A percentile compares a stretch with the other conserved stretches of the same genome.
Evolutionary conservation across 1,139 yeast genomes (phyloP).

Genomic region (Lodderomyces margitis): DNA sequence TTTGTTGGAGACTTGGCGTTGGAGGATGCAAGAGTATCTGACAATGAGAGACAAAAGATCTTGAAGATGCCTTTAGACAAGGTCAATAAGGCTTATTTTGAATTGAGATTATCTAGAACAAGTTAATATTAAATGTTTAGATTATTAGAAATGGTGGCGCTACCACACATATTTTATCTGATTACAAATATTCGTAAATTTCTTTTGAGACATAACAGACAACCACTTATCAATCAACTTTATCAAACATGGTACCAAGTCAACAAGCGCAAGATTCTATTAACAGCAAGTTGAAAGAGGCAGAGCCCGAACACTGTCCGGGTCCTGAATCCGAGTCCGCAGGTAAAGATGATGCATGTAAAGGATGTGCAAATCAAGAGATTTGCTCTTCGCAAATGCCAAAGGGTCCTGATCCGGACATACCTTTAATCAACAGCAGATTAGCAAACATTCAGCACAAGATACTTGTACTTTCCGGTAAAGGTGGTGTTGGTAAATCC

Average conservation of each 20-base stretch:
- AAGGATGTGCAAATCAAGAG: constrained; percentile 90
- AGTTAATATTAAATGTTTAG: too few relatives aligned
- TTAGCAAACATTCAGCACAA: constrained; percentile 74
- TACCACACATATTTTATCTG: background rate
- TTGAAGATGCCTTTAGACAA: constrained; percentile 44
- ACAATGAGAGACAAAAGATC: constrained; percentile 24
- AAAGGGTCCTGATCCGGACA: constrained; percentile 94
- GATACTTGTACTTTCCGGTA: constrained; percentile 84
- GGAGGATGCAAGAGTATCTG: constrained; percentile 17
- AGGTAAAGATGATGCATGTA: constrained; percentile 91
- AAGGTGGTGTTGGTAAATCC: constrained; percentile 98
- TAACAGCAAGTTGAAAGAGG: constrained; percentile 37
- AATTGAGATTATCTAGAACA: constrained; percentile 4
- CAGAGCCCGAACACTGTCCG: constrained; percentile 96
- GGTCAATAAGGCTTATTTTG: constrained; percentile 44
- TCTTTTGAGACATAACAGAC: background rate
- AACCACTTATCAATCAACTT: background rate
- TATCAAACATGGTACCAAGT: constrained; percentile 24
- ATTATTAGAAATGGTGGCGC: too few relatives aligned
- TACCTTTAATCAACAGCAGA: constrained; percentile 72
- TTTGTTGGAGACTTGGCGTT: constrained; percentile 43
- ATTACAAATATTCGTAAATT: constrained; percentile 1
- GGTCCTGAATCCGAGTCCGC: constrained; percentile 95
- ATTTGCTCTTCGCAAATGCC: constrained; percentile 83
- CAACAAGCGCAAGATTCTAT: constrained; percentile 13